Conservation (phyloP, 257 asterid species). For the Fraxinus excelsior region DNA sequence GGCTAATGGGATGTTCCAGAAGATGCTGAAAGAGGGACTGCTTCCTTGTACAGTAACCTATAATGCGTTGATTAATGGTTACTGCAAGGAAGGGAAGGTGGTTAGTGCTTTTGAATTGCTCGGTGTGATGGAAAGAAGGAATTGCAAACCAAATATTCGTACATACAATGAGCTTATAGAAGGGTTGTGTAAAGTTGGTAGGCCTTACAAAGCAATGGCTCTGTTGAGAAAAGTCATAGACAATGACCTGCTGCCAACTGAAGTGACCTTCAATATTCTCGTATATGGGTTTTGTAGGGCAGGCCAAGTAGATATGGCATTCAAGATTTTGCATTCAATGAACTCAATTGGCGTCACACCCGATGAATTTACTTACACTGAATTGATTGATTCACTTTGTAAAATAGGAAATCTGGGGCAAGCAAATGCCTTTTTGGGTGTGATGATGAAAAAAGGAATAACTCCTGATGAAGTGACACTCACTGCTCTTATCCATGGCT, state of each 20-base stretch:
- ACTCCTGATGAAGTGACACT: constrained; percentile 42
- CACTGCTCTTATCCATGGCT: constrained; percentile 43
- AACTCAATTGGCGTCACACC: constrained; percentile 34
- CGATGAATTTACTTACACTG: constrained; percentile 43
- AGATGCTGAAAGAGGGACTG: constrained; percentile 40
- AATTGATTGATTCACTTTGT: constrained; percentile 43
- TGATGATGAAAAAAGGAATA: constrained; percentile 41
- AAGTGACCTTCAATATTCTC: constrained; percentile 45
- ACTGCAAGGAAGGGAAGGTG: constrained; percentile 48
- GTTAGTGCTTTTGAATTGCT: constrained; percentile 53
- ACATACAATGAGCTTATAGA: constrained; percentile 52
- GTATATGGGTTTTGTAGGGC: constrained; percentile 37
- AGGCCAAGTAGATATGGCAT: constrained; percentile 40
- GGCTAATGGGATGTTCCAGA: constrained; percentile 47
- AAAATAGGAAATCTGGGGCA: constrained; percentile 30
- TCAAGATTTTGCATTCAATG: constrained; percentile 38
- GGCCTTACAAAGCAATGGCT: constrained; percentile 42
- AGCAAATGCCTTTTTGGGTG: constrained; percentile 35
- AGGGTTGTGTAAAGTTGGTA: constrained; percentile 43
- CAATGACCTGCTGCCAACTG: constrained; percentile 38
- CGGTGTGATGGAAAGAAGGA: constrained; percentile 47
- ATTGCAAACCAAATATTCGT: constrained; percentile 45
- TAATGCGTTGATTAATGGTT: constrained; percentile 47
- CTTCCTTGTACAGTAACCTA: constrained; percentile 40
- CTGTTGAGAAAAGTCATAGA: constrained; percentile 35